Evolutionary conservation across 2,329 filamentous ascomycete genomes (phyloP).

Genomic region (Clathrospora elynae): DNA sequence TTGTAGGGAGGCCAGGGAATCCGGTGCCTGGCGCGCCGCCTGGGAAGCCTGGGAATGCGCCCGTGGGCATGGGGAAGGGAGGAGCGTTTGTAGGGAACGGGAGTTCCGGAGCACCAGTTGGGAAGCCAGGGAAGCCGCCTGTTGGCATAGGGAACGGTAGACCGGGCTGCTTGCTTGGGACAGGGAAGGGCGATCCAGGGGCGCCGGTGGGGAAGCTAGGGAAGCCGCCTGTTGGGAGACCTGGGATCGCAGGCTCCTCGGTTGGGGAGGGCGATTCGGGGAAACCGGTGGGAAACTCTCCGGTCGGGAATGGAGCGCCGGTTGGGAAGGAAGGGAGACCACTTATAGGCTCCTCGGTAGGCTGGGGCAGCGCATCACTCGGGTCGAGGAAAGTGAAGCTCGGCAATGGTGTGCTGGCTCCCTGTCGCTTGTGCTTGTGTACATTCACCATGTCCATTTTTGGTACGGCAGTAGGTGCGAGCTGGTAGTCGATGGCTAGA

Average conservation of each 20-base stretch:
- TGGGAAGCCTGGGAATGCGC: neutral
- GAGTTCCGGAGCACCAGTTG: slow-evolving; percentile 5
- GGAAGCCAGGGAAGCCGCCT: slow-evolving; percentile 7
- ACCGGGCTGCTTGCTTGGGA: slow-evolving; percentile 1
- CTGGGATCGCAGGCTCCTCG: neutral
- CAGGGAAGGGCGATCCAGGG: slow-evolving; percentile 2
- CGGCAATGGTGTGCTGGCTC: slow-evolving; percentile 10
- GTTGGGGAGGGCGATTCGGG: neutral
- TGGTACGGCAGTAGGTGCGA: slow-evolving; percentile 13
- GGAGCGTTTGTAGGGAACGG: slow-evolving; percentile 11
- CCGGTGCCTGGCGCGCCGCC: slow-evolving; percentile 8
- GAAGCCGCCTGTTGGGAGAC: neutral
- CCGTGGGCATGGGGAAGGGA: slow-evolving; percentile 6
- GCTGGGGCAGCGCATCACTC: too few species aligned
- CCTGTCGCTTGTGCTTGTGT: slow-evolving; percentile 15
- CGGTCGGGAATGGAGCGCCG: neutral
- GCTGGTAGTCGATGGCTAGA: slow-evolving; percentile 23
- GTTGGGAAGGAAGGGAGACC: neutral
- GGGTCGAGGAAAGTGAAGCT: slow-evolving; percentile 20
- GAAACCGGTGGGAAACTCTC: neutral
- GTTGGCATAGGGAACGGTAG: slow-evolving; percentile 7
- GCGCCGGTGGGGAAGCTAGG: neutral
- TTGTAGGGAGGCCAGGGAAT: slow-evolving; percentile 10
- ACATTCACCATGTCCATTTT: slow-evolving; percentile 6
- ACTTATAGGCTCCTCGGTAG: too few species aligned